phyloP scores from a whole-genome alignment of 73 alveolate genomes.

The Paraurostyla sp. region DNA sequence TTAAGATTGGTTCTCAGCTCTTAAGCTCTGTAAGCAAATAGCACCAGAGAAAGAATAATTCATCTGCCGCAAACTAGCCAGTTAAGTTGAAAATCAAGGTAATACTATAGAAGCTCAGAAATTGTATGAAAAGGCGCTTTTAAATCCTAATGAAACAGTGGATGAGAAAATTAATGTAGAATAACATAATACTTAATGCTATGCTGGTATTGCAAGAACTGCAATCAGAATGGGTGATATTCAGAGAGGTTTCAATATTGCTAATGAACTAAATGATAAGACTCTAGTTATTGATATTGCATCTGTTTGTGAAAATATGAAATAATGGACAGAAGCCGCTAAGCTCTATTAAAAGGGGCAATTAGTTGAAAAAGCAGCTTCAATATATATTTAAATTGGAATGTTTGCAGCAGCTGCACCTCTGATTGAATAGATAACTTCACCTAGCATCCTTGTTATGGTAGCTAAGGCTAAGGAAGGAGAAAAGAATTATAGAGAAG shows the following conservation, averaged over 20 bases:
- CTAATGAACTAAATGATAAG: constrained; percentile 94
- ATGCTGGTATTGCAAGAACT: constrained; percentile 99
- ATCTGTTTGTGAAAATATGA: constrained; percentile 90
- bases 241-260: constrained; percentile 95
- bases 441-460: constrained; percentile 97
- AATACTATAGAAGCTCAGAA: constrained; percentile 94
- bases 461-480: constrained; percentile 99
- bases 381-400: constrained; percentile 90
- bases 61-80: constrained; percentile 95
- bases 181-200: constrained; percentile 91
- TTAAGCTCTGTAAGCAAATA: constrained; percentile 89
- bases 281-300: constrained; percentile 93
- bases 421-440: constrained; percentile 89
- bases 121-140: constrained; percentile 93
- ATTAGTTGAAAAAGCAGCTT: constrained; percentile 98
- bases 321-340: constrained; percentile 96
- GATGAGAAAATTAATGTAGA: constrained; percentile 85
- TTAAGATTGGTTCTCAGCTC: constrained; percentile 97
- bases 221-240: constrained; percentile 98
- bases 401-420: constrained; percentile 93
- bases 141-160: constrained; percentile 77
- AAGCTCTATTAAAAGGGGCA: constrained; percentile 96
- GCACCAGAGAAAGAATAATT: constrained; percentile 95
- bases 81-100: constrained; percentile 95
- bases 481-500: constrained; percentile 94